A percentile compares a stretch with the other conserved stretches of the same genome.
phyloP scores from a whole-genome alignment of 768 basidiomycete genomes.

The Trametes elegans region DNA sequence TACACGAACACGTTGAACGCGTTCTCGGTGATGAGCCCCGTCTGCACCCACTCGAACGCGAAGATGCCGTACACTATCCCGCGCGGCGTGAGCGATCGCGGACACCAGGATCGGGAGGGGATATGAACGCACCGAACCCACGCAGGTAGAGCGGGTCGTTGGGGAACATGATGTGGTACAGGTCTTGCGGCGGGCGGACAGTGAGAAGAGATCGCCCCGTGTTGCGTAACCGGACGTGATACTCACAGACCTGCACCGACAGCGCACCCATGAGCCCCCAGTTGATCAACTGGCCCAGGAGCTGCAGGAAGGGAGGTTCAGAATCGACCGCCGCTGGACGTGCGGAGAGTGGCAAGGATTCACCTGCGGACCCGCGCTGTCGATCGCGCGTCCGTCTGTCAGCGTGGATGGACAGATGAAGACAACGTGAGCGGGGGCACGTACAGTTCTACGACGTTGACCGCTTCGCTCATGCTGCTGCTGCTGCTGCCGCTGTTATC shows the following conservation, averaged over 20 bases:
- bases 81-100: no score
- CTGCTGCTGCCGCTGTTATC: no score
- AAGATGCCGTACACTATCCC: constrained; percentile 11
- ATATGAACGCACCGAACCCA: not conserved
- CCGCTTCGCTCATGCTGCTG: no score
- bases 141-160: not conserved
- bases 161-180: constrained; percentile 6
- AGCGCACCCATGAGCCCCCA: not conserved
- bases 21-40: constrained; percentile 8
- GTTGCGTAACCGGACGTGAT: not conserved
- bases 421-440: no score
- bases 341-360: no score
- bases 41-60: constrained; percentile 12
- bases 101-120: no score
- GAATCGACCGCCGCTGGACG: no score
- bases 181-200: not conserved
- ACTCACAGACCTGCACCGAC: not conserved
- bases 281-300: not conserved
- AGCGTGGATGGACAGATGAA: no score
- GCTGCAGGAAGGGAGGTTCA: no score
- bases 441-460: no score
- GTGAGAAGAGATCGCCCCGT: not conserved
- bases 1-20: constrained; percentile 5
- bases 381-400: no score
- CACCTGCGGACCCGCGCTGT: no score